Evolutionary conservation across 1,284 basidiomycete species (phyloP), one percentile per base, ranked within the genome.

Genomic region (Cutaneotrichosporon daszewskae): DNA sequence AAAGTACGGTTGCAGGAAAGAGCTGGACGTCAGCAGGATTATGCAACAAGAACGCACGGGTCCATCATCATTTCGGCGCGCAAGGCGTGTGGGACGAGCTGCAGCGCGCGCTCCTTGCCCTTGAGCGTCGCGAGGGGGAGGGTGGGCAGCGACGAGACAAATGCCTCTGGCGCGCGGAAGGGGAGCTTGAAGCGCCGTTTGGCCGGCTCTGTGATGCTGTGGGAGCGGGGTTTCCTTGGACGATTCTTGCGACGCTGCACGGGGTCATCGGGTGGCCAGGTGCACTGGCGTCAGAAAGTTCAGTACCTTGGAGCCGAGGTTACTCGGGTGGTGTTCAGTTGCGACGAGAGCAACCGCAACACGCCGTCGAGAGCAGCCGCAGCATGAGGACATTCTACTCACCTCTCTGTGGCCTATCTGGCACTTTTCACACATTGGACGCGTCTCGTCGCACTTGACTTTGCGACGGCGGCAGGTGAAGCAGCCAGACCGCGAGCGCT

Each of bases 1-100:
- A 39, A 68, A 66, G 40, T 64, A 68, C 3, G 65, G 60, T 31
- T 60, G 55, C 2, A 68, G 49, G 40, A 66, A 68, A 3, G 60
- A 57, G 10, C 62, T 64, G 39, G 14, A 10, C 16, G 40, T 51
- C 36, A 48, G 49, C 24, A 8, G 17, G 32, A 13, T 35, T 14
- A 19, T 1, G n/a, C 3, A 14, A 19, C 25, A 16, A 26, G 19
- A 7, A 60, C 62, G 49, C 47, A 67, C 65, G 65, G 62, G 45
- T 66, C 62, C 48, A 60, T 56, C 63, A 68, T 63, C 47, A 63
- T 36, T 25, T 55, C 53, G 2, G 60, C 60, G 22, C 58, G 53
- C 18, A 52, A 45, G 18, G 57, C 45, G 22, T 52, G 52, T 14
- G 58, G 53, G 8, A 60, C 51, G 25, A 60, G 45, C 24, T 56